Evolutionary conservation across 2,329 filamentous ascomycete genomes (phyloP).

Genomic region (Penicillium sumatraense): DNA sequence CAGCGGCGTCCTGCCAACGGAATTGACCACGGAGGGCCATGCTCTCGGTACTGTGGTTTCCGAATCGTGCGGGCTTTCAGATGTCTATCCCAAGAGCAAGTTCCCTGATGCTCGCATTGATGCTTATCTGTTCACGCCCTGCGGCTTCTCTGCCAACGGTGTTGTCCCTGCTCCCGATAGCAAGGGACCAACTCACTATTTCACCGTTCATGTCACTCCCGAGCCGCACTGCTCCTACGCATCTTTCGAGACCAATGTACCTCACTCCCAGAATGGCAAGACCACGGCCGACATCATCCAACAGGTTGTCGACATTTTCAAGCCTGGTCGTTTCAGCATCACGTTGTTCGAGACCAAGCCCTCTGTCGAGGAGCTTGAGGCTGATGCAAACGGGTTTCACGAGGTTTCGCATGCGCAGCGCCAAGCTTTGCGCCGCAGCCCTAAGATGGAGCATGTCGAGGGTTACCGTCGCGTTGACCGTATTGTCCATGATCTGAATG

Average conservation of each 20-base stretch:
- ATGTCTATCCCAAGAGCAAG: slow-evolving; percentile 82
- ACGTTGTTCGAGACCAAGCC: slow-evolving; percentile 92
- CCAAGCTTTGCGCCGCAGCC: slow-evolving; percentile 48
- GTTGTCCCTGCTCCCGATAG: slow-evolving; percentile 79
- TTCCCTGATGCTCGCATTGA: slow-evolving; percentile 95
- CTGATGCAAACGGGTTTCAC: slow-evolving; percentile 34
- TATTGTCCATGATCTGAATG: slow-evolving; percentile 96
- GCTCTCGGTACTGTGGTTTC: slow-evolving; percentile 91
- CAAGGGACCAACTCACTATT: slow-evolving; percentile 76
- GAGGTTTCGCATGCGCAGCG: slow-evolving; percentile 49
- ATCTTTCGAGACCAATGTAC: slow-evolving; percentile 98
- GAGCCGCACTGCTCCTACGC: slow-evolving; percentile 97
- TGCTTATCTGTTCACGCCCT: slow-evolving; percentile 94
- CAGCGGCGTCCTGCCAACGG: slow-evolving; percentile 63
- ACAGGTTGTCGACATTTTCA: slow-evolving; percentile 94
- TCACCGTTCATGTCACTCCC: slow-evolving; percentile 96
- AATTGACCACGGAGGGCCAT: slow-evolving; percentile 90
- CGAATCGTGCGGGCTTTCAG: slow-evolving; percentile 83
- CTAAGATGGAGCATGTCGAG: slow-evolving; percentile 74
- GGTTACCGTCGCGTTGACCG: slow-evolving; percentile 91
- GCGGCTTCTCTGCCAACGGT: slow-evolving; percentile 95
- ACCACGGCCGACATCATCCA: slow-evolving; percentile 90
- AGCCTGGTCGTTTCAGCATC: slow-evolving; percentile 95
- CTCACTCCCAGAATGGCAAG: slow-evolving; percentile 82
- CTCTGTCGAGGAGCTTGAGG: slow-evolving; percentile 42